phyloP scores from a whole-genome alignment of 768 basidiomycete genomes.

The Lactarius trivialis region DNA sequence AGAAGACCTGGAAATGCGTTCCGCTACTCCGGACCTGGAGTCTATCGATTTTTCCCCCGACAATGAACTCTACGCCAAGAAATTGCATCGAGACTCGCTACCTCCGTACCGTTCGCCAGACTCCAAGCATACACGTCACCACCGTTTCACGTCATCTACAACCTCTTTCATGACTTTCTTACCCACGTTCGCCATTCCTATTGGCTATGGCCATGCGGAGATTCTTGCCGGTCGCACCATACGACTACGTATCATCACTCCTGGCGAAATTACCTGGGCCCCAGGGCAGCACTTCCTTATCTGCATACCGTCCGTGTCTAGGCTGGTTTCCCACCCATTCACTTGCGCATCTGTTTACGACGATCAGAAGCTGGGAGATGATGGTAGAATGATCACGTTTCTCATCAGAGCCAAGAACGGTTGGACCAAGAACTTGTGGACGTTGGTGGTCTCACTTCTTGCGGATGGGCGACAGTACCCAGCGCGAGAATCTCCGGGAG shows the following conservation, averaged over 20 bases:
- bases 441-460: conserved; percentile 39
- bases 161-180: conserved; percentile 14
- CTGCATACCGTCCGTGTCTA: conserved; percentile 56
- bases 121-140: background rate
- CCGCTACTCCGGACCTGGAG: conserved; percentile 11
- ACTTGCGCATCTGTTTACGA: conserved; percentile 61
- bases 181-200: conserved; percentile 43
- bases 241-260: conserved; percentile 56
- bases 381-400: conserved; percentile 53
- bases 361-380: conserved; percentile 36
- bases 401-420: conserved; percentile 65
- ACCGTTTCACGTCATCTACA: conserved; percentile 1
- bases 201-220: conserved; percentile 62
- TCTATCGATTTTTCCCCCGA: background rate
- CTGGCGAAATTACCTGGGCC: conserved; percentile 54
- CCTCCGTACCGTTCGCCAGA: conserved; percentile 3
- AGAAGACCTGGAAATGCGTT: conserved; percentile 15
- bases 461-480: conserved; percentile 28
- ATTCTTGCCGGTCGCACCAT: conserved; percentile 64
- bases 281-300: conserved; percentile 78
- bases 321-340: conserved; percentile 63
- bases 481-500: conserved; percentile 30
- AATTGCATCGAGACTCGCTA: background rate
- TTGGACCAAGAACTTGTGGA: conserved; percentile 62
- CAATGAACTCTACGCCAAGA: background rate